These are phyloP conservation scores for Xylariaceae sp. DNA, from an alignment of 2,329 filamentous ascomycete genomes.

Conservation along the genomic window DNA sequence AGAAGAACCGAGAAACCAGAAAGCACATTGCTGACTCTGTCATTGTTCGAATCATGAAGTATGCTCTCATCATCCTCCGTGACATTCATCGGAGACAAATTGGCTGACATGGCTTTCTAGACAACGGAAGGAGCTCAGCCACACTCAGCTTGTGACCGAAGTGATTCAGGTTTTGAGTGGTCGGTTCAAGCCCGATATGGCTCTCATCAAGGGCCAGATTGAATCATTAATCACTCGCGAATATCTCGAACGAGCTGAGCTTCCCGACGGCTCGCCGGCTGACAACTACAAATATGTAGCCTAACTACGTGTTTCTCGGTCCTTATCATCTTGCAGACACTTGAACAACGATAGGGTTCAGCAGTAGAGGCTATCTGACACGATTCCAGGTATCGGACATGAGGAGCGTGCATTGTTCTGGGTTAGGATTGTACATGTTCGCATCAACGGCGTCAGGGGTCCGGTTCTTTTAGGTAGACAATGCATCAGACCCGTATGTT, in stretches of 20 bases:
- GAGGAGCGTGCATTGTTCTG: no score
- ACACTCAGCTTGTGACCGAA: slow-evolving; percentile 67
- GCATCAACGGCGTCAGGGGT: no score
- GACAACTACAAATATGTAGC: slow-evolving; percentile 74
- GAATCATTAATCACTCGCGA: slow-evolving; percentile 73
- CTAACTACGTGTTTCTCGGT: slow-evolving; percentile 30
- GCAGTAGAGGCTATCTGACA: no score
- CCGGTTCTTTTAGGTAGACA: no score
- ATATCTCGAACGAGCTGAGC: slow-evolving; percentile 74
- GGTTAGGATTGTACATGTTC: no score
- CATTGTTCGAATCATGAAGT: slow-evolving; percentile 84
- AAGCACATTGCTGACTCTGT: slow-evolving; percentile 71
- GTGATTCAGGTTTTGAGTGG: slow-evolving; percentile 64
- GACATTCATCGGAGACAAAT: neutral
- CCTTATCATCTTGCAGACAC: no score
- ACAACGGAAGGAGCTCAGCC: slow-evolving; percentile 67
- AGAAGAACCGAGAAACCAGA: slow-evolving; percentile 69
- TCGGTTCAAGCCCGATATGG: slow-evolving; percentile 72
- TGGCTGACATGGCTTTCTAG: slow-evolving; percentile 36
- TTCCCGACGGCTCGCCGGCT: slow-evolving; percentile 60
- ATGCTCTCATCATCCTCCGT: slow-evolving; percentile 29
- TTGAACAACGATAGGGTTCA: no score
- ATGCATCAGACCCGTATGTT: no score
- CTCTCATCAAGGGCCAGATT: slow-evolving; percentile 76
- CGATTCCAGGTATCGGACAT: no score